Base-by-base conservation (phyloP, 352 stramenopile species). In the Globisporangium paddicum region DNA sequence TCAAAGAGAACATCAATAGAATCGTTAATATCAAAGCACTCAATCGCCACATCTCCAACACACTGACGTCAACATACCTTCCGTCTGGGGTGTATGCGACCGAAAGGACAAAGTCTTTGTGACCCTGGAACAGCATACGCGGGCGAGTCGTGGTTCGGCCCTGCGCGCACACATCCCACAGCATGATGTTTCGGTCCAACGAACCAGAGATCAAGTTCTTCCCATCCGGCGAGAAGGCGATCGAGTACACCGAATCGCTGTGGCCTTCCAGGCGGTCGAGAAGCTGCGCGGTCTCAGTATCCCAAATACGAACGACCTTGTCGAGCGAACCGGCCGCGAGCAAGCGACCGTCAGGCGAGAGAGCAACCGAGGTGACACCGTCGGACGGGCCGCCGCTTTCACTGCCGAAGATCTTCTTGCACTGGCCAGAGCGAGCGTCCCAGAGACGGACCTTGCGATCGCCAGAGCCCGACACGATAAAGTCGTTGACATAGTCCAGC, bases 161-260 rank as follows among this genome's bases (percentile, higher is more conserved):
- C 55, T 90, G 82, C 0, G 81, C 82, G 50, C 75, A 85, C 32
- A 93, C 83, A 52, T 93, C 85, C 85, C 85, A 95, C 21, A 95
- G 62, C 85, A 93, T 95, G 50, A 95, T 91, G 66, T 89, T 92
- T 57, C 79, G 73, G 67, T 95, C 85, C 25, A 93, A 71, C 35
- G 82, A 92, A 16, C 85, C 85, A 16, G 85, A 95, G 60, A 95
- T 93, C 44, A 95, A 64, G 54, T 93, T 90, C 73, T 92, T 95
- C 54, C 82, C 85, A 55, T 95, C 85, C 1, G 85, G 85, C 0
- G 85, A 95, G 60, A 95, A 95, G 5, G 85, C 85, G 48, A 93
- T 89, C 67, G 85, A 93, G 72, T 93, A 95, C 37, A 95, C 85
- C 41, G 85, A 93, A 71, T 95, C 85, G 34, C 77, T 89, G 68